Evolutionary conservation across 2,329 filamentous ascomycete genomes (phyloP), one percentile per base, ranked within the genome.

Genomic region (Neonectria hederae): DNA sequence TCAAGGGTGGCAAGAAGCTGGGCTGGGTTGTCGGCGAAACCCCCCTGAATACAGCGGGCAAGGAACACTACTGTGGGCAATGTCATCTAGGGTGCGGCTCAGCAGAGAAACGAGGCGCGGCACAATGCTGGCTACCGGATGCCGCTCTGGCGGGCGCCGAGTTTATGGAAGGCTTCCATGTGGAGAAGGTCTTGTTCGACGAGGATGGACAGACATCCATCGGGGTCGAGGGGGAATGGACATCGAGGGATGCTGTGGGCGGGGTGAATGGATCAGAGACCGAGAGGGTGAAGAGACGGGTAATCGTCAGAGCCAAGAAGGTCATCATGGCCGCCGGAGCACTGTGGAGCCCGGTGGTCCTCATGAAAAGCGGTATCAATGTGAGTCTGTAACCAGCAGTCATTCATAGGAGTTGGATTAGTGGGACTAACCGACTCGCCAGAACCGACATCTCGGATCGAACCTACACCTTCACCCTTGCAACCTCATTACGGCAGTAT

Each of bases 381-480:
- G 88, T 89, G 70, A 75, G 82, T 68, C 35, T 17, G 30, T 58
- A 40, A 40, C 62, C 57, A 49, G 52, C 24, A 58, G 26, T 30
- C 26, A 42, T 35, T 42, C 40, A 17, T 28, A 30, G 42, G n/a
- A 28, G 32, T 32, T 63, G 51, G 10, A 54, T 7, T 24, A 30
- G 51, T 21, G 30, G 55, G 28, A 62, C 74, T 77, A 57, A 77
- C 68, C 21, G 22, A 24, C 45, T 14, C 48, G n/a, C n/a, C 72
- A 89, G 82, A 97, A 97, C 75, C 84, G 84, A 4, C 90, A 97
- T 61, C 90, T 97, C 66, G 95, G 95, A 26, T 86, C 85, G 8
- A 92, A 97, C 72, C 86, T 97, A 4, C 84, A 96, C 72, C 78
- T 97, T 1, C 95, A 98, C 74, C 95, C 94, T 1, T 90, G 89